Evolutionary conservation across 2,329 filamentous ascomycete genomes (phyloP).

Genomic region (Pseudocercospora fuligena): DNA sequence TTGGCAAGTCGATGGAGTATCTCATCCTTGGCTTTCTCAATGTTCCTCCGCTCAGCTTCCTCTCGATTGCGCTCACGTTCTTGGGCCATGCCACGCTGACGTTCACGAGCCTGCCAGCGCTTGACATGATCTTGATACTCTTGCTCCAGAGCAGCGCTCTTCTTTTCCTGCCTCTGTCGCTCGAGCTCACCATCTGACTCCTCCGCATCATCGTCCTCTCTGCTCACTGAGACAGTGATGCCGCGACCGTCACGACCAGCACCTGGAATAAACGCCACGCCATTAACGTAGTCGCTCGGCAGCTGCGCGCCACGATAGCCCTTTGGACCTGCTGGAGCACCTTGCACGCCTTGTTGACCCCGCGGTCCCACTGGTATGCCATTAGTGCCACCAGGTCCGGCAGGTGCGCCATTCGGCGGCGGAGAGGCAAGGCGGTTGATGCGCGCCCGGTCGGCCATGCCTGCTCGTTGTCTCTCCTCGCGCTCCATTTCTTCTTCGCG

Average conservation of each 20-base stretch:
- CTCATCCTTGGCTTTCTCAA: conserved; percentile 67
- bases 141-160: conserved; percentile 76
- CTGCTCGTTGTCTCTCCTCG: conserved; percentile 76
- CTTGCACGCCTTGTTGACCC: conserved; percentile 65
- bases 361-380: conserved; percentile 77
- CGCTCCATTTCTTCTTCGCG: conserved; percentile 93
- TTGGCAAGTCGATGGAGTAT: conserved; percentile 73
- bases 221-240: conserved; percentile 55
- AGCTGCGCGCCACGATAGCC: conserved; percentile 63
- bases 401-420: conserved; percentile 46
- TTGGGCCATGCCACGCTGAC: conserved; percentile 79
- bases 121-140: conserved; percentile 83
- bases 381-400: conserved; percentile 67
- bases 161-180: conserved; percentile 70
- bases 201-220: conserved; percentile 84
- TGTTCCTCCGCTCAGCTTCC: conserved; percentile 70
- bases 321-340: conserved; percentile 76
- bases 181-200: conserved; percentile 88
- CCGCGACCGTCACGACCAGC: conserved; percentile 58
- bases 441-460: conserved; percentile 54
- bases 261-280: conserved; percentile 79
- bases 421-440: conserved; percentile 74
- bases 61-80: conserved; percentile 84
- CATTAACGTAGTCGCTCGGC: conserved; percentile 74
- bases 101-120: conserved; percentile 88